A percentile compares a stretch with the other conserved stretches of the same genome.
Conservation (phyloP, 768 basidiomycete genomes). For the Podaxis carcinomalis region DNA sequence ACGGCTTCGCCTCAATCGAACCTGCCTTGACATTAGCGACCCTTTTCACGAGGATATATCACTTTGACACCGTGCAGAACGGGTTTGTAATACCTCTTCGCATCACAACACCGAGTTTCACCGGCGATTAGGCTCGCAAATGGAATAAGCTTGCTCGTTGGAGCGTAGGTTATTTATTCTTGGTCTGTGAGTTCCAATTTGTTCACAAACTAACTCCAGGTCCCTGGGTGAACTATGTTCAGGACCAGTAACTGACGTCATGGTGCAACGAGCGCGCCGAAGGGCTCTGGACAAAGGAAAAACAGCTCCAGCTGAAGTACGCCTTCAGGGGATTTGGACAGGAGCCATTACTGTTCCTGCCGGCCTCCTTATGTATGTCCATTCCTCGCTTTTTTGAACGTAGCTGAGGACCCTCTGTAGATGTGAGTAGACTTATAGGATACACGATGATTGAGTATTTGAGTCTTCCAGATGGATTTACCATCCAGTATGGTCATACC, state of each 20-base stretch:
- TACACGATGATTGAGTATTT: neutral
- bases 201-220: slow-evolving; percentile 10
- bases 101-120: neutral
- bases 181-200: neutral
- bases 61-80: slow-evolving; percentile 33
- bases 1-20: slow-evolving; percentile 36
- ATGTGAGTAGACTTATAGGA: neutral
- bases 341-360: slow-evolving; percentile 31
- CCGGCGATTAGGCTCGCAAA: slow-evolving; percentile 26
- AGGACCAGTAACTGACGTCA: slow-evolving; percentile 30
- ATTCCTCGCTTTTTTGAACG: neutral
- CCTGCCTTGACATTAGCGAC: slow-evolving; percentile 34
- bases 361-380: slow-evolving; percentile 29
- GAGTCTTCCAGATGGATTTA: slow-evolving; percentile 26
- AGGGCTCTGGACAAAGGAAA: slow-evolving; percentile 21
- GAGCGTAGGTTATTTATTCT: slow-evolving; percentile 24
- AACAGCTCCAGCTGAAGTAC: slow-evolving; percentile 26
- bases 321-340: slow-evolving; percentile 36
- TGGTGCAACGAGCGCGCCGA: slow-evolving; percentile 31
- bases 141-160: slow-evolving; percentile 31
- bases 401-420: neutral
- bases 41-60: slow-evolving; percentile 32
- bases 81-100: slow-evolving; percentile 20
- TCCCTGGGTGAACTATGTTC: slow-evolving; percentile 32
- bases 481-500: slow-evolving; percentile 28